Evolutionary conservation across 176 grass and related monocot species (phyloP).

Genomic region (Themeda triandra): DNA sequence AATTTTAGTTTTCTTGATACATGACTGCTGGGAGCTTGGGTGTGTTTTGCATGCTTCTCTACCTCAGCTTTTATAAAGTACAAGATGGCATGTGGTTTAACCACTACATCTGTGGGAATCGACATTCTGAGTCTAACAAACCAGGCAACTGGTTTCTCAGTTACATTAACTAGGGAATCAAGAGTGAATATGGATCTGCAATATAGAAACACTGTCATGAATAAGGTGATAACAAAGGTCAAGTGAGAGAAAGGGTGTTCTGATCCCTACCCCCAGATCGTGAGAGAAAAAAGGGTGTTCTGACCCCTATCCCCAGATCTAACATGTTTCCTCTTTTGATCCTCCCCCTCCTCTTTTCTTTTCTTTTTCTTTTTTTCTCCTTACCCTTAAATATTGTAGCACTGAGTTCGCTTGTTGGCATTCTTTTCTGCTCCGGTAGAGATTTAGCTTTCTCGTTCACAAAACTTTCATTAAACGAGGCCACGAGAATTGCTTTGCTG

Average conservation of each 20-base stretch:
- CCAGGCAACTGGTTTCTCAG: not conserved
- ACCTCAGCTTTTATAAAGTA: not conserved
- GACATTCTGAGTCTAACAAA: not conserved
- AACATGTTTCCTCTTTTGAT: too few species aligned
- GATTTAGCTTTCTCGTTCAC: not conserved
- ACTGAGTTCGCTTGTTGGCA: not conserved
- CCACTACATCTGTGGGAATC: not conserved
- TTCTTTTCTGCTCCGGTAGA: not conserved
- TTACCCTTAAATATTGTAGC: not conserved
- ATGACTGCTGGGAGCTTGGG: not conserved
- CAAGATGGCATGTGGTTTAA: not conserved
- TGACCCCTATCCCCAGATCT: too few species aligned
- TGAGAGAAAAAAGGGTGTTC: too few species aligned
- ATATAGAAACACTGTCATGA: not conserved
- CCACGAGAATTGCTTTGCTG: not conserved
- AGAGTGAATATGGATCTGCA: not conserved
- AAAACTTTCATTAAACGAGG: slow-evolving; percentile 23
- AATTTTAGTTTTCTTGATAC: not conserved
- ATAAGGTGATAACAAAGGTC: not conserved
- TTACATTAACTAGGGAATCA: not conserved
- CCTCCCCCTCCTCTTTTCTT: not conserved
- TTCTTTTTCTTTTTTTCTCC: not conserved
- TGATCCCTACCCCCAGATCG: not conserved
- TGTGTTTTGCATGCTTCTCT: not conserved
- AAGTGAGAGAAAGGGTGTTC: not conserved